Conservation (phyloP, 805 yeast species). For the Sporopachydermia quercuum region DNA sequence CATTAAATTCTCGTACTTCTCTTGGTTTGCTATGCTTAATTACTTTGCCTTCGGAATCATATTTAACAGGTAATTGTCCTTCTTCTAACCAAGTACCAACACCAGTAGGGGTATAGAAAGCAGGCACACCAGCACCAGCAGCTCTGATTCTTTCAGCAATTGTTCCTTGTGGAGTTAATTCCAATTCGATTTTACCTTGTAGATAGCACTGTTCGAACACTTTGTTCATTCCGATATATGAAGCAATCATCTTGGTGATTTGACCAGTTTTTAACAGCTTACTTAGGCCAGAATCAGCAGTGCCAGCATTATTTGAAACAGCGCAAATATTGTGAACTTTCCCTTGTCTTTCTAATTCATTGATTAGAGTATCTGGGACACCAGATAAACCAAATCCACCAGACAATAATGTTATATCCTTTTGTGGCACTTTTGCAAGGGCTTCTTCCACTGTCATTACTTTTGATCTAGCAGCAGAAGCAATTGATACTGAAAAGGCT, state of each 20-base stretch:
- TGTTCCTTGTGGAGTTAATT: slow-evolving; percentile 37
- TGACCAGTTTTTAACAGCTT: slow-evolving; percentile 27
- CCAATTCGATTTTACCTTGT: slow-evolving; percentile 29
- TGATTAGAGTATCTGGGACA: slow-evolving; percentile 29
- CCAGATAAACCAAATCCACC: slow-evolving; percentile 39
- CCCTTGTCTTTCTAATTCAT: slow-evolving; percentile 20
- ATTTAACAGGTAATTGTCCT: slow-evolving; percentile 30
- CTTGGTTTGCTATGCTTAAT: slow-evolving; percentile 22
- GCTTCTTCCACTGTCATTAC: slow-evolving; percentile 17
- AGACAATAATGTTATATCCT: slow-evolving; percentile 23
- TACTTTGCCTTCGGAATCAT: slow-evolving; percentile 20
- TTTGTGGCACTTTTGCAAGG: slow-evolving; percentile 14
- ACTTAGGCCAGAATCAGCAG: slow-evolving; percentile 29
- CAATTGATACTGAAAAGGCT: not conserved
- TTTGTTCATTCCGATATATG: slow-evolving; percentile 32
- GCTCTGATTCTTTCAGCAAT: slow-evolving; percentile 34
- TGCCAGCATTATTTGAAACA: slow-evolving; percentile 34
- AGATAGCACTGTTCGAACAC: slow-evolving; percentile 26
- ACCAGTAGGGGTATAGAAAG: slow-evolving; percentile 34
- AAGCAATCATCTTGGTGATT: slow-evolving; percentile 28
- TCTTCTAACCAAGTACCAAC: slow-evolving; percentile 36
- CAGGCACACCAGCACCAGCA: slow-evolving; percentile 34
- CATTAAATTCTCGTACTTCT: slow-evolving; percentile 29
- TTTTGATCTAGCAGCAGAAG: not conserved
- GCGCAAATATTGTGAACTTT: slow-evolving; percentile 25